Conservation (phyloP, 805 yeast genomes). For the Candida sonorensis region DNA sequence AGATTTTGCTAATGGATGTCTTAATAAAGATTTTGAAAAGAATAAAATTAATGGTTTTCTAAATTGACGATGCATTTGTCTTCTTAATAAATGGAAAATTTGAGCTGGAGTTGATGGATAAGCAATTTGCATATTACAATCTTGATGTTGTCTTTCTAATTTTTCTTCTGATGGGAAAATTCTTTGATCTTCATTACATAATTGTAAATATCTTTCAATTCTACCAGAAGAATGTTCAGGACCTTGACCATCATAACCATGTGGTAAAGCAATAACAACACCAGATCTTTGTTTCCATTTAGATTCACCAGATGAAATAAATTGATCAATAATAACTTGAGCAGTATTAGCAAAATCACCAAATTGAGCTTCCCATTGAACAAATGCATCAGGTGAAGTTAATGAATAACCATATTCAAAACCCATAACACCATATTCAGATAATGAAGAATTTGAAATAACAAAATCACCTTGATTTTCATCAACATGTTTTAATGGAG, state of each 20-base stretch:
- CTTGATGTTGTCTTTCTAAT: slow-evolving; percentile 96
- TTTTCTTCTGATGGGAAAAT: slow-evolving; percentile 84
- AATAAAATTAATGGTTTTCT: slow-evolving; percentile 82
- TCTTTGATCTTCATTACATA: slow-evolving; percentile 95
- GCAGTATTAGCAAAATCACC: slow-evolving; percentile 99
- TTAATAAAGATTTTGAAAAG: slow-evolving; percentile 88
- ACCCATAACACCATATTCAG: slow-evolving; percentile 99
- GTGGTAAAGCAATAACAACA: slow-evolving; percentile 89
- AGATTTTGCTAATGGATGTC: slow-evolving; percentile 98
- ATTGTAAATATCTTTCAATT: slow-evolving; percentile 91
- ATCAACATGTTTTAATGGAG: slow-evolving; percentile 76
- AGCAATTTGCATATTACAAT: slow-evolving; percentile 95
- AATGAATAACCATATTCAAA: slow-evolving; percentile 98
- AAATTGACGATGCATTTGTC: slow-evolving; percentile 99
- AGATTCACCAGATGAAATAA: slow-evolving; percentile 92
- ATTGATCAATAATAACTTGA: slow-evolving; percentile 95
- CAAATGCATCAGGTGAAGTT: slow-evolving; percentile 94
- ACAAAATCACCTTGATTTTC: slow-evolving; percentile 81
- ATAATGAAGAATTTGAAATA: slow-evolving; percentile 89
- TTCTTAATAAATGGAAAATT: slow-evolving; percentile 91
- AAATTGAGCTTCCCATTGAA: slow-evolving; percentile 99
- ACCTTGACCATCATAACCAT: slow-evolving; percentile 99
- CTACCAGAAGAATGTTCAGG: slow-evolving; percentile 99
- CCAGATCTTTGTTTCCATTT: slow-evolving; percentile 99
- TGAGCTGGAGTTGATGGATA: slow-evolving; percentile 98